phyloP scores from a whole-genome alignment of 768 basidiomycete species.

The Suillus sp. region DNA sequence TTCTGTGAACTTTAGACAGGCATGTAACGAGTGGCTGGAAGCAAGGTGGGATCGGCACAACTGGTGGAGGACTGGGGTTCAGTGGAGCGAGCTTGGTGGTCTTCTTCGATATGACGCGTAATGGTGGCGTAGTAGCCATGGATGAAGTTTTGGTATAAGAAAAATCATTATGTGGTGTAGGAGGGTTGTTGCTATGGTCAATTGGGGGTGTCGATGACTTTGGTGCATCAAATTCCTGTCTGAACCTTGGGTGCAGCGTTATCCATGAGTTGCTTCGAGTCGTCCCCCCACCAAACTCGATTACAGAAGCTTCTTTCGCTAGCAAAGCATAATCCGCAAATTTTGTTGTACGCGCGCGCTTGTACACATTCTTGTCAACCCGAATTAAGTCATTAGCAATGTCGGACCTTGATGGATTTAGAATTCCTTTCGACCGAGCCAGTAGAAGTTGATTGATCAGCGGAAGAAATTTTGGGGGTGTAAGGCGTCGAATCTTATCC shows the following conservation, averaged over 20 bases:
- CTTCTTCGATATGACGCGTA: too few species aligned
- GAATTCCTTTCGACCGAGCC: constrained; percentile 31
- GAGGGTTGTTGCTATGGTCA: neutral
- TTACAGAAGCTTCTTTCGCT: constrained; percentile 31
- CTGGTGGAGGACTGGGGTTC: neutral
- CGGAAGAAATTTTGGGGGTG: constrained; percentile 34
- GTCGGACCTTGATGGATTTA: constrained; percentile 39
- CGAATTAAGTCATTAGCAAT: constrained; percentile 38
- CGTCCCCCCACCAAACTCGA: constrained; percentile 28
- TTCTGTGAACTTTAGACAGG: constrained; percentile 34
- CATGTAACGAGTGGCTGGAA: constrained; percentile 37
- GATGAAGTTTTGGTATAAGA: neutral
- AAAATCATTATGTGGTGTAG: neutral
- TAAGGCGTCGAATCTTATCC: constrained; percentile 15
- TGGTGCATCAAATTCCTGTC: constrained; percentile 4
- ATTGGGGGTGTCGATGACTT: neutral
- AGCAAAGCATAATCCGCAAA: constrained; percentile 30
- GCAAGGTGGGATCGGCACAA: neutral
- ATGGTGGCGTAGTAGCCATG: neutral
- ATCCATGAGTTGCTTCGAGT: constrained; percentile 26
- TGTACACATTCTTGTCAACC: constrained; percentile 30
- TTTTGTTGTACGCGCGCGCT: constrained; percentile 26
- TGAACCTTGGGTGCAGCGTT: constrained; percentile 28
- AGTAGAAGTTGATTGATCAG: constrained; percentile 28
- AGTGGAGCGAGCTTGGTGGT: neutral